Percentiles rank a stretch among this genome's conserved stretches.
Evolutionary conservation across 2,329 filamentous ascomycete genomes (phyloP).

Genomic region (Tympanopsis confertula): DNA sequence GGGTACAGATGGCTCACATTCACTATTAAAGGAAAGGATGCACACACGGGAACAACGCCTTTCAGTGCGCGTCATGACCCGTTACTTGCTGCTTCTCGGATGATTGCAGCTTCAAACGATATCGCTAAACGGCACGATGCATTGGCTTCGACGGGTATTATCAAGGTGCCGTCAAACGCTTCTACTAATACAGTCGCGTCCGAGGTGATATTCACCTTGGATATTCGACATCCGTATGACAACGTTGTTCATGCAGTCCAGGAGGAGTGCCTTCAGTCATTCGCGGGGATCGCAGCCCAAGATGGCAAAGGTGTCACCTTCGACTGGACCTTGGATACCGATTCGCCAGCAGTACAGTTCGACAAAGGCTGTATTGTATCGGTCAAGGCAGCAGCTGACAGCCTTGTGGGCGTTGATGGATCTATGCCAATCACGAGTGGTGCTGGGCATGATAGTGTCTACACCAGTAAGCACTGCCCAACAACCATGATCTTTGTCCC

Average conservation of each 20-base stretch:
- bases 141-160: constrained; percentile 59
- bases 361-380: constrained; percentile 55
- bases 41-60: constrained; percentile 66
- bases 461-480: constrained; percentile 44
- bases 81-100: constrained; percentile 51
- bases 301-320: constrained; percentile 13
- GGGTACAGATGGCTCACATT: constrained; percentile 66
- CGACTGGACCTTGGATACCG: constrained; percentile 46
- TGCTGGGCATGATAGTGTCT: constrained; percentile 39
- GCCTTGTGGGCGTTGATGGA: constrained; percentile 36
- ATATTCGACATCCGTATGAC: constrained; percentile 8
- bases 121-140: constrained; percentile 47
- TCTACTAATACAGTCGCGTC: constrained; percentile 8
- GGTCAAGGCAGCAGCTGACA: constrained; percentile 45
- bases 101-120: constrained; percentile 56
- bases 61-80: constrained; percentile 57
- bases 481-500: constrained; percentile 60
- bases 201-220: constrained; percentile 7
- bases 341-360: constrained; percentile 51
- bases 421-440: constrained; percentile 25
- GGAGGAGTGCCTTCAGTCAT: constrained; percentile 9
- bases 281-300: constrained; percentile 9
- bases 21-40: constrained; percentile 49
- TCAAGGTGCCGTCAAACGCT: constrained; percentile 17
- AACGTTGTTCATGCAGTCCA: constrained; percentile 8